These are phyloP conservation scores for Solanum boliviense DNA, from an alignment of 257 asterid genomes.

Conservation along the genomic window DNA sequence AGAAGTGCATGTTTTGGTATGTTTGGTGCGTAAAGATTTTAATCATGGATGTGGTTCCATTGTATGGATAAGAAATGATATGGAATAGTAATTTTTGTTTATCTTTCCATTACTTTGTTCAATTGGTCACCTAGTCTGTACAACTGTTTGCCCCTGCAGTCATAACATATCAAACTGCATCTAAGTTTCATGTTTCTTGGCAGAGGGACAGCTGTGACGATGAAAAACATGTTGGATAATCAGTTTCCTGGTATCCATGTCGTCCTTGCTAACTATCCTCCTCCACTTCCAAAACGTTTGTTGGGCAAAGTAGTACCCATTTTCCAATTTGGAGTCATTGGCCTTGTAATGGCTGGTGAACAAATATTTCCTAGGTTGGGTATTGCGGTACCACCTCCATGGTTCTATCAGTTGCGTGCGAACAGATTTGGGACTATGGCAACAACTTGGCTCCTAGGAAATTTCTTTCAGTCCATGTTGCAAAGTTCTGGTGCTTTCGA, in stretches of 20 bases:
- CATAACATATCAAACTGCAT: neutral
- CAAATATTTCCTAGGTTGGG: conserved; percentile 79
- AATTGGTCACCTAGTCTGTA: neutral
- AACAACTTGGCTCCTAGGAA: conserved; percentile 84
- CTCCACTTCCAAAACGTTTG: conserved; percentile 81
- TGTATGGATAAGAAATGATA: neutral
- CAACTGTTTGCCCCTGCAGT: neutral
- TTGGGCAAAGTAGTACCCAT: conserved; percentile 78
- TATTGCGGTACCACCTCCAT: conserved; percentile 67
- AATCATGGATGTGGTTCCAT: neutral
- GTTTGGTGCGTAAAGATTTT: neutral
- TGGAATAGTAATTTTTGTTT: neutral
- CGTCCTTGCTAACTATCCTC: conserved; percentile 82
- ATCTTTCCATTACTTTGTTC: neutral
- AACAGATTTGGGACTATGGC: conserved; percentile 88
- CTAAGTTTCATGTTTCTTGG: neutral
- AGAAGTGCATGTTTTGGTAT: neutral
- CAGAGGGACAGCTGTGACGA: conserved; percentile 92
- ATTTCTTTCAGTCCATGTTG: conserved; percentile 73
- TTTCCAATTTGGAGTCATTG: conserved; percentile 70
- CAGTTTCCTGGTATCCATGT: conserved; percentile 85
- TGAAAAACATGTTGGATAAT: conserved; percentile 83
- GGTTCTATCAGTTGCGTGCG: conserved; percentile 72
- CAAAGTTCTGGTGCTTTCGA: conserved; percentile 91
- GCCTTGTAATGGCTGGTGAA: conserved; percentile 73